Conservation (phyloP, 148 eudicot genomes). For the Spergularia marina region DNA sequence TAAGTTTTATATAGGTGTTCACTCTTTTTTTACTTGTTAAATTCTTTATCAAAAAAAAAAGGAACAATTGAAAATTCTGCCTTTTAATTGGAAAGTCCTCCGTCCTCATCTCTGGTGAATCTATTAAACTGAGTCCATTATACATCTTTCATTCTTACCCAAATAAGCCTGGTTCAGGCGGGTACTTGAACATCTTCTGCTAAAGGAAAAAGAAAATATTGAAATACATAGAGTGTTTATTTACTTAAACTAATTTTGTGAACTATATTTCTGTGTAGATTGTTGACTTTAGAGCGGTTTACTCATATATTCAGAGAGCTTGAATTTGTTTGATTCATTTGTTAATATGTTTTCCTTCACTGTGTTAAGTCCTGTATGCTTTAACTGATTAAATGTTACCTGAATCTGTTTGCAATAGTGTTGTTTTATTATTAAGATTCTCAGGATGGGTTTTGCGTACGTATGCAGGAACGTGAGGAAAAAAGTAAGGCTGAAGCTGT, state of each 20-base stretch:
- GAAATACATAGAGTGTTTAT: too few species aligned
- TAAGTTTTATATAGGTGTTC: too few species aligned
- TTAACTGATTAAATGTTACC: too few species aligned
- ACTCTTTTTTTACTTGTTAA: too few species aligned
- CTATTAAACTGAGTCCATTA: too few species aligned
- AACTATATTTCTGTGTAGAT: background rate
- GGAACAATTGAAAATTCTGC: too few species aligned
- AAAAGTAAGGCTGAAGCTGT: conserved; percentile 79
- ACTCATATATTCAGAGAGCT: background rate
- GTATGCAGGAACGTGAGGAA: conserved; percentile 66
- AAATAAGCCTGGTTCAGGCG: too few species aligned
- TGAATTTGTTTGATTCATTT: background rate
- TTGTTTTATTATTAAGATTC: background rate
- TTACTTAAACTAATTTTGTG: background rate
- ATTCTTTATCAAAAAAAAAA: too few species aligned
- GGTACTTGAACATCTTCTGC: background rate
- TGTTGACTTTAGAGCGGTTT: background rate
- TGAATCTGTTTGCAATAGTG: background rate
- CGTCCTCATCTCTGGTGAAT: too few species aligned
- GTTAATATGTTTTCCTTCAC: background rate
- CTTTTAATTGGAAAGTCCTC: too few species aligned
- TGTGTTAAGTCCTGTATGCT: background rate
- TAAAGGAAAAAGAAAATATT: background rate
- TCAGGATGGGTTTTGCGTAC: background rate
- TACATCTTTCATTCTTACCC: too few species aligned